Base-by-base conservation (phyloP, 352 stramenopile species). In the Globisporangium nodosum region DNA sequence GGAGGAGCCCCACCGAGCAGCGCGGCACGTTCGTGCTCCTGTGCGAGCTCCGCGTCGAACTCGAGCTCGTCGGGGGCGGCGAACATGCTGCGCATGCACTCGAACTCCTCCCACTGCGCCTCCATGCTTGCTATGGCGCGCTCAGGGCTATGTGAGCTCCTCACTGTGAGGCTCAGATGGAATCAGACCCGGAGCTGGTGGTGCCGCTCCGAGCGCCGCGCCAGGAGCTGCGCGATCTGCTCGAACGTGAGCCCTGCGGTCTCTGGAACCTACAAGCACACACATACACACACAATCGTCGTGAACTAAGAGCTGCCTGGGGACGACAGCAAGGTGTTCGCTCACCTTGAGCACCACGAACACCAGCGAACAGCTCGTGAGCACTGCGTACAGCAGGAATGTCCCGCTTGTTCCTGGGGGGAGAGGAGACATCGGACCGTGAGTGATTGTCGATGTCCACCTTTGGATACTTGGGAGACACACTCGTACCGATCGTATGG, bases 31-130 rank as follows among this genome's bases (percentile, higher is more conserved):
- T 64, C 77, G 49, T 69, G 68, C 43, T 71, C 21, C 1, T 56
- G 65, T 59, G 33, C 66, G 27, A 74, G 43, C n/a, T 63, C 47
- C 2, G n/a, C 52, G 49, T 87, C 68, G 8, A 77, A 66, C 1
- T 59, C 43, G 12, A 92, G 47, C 67, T 90, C 81, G 1, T 77
- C 51, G 0, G 40, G 49, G 15, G 56, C 61, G 2, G 68, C 72
- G 49, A 92, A 92, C 79, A 92, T 92, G 64, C 81, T 90, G 11
- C 71, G 50, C 66, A 92, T 79, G 61, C 81, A 92, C 57, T 86
- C 79, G n/a, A 88, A 67, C 66, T 92, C 81, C 18, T 90, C 79
- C 49, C 79, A 58, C 65, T 90, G 79, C 60, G 76, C 68, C 40
- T 49, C 48, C 45, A 49, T 49, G 21, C 45, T 31, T 13, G 9